phyloP scores from a whole-genome alignment of 2,329 filamentous ascomycete species.

The Colletotrichum salicis region DNA sequence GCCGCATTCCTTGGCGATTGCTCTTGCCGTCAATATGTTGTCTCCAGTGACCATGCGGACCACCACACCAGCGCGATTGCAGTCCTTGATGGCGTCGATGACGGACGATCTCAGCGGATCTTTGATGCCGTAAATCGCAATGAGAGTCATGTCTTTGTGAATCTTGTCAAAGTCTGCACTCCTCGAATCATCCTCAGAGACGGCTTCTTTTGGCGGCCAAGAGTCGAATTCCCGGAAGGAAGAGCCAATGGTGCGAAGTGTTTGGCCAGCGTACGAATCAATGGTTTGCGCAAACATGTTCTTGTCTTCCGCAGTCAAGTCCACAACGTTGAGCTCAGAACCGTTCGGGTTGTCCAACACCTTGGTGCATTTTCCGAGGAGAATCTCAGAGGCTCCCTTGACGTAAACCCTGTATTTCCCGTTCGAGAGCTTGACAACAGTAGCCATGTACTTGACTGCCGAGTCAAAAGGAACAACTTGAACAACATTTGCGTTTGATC shows the following conservation, averaged over 20 bases:
- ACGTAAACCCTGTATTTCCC: slow-evolving; percentile 67
- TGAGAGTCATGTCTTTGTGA: slow-evolving; percentile 48
- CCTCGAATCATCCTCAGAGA: slow-evolving; percentile 62
- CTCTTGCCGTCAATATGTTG: slow-evolving; percentile 56
- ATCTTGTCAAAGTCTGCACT: slow-evolving; percentile 65
- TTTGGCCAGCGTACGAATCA: slow-evolving; percentile 49
- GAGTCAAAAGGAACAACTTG: slow-evolving; percentile 53
- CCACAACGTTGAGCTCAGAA: neutral
- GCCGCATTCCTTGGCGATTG: slow-evolving; percentile 55
- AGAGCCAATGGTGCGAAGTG: slow-evolving; percentile 53
- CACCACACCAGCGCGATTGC: slow-evolving; percentile 72
- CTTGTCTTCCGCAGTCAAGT: slow-evolving; percentile 31
- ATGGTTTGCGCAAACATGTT: slow-evolving; percentile 45
- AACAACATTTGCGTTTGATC: slow-evolving; percentile 64
- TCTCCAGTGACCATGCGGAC: slow-evolving; percentile 72
- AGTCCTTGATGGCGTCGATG: slow-evolving; percentile 69
- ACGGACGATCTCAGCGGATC: slow-evolving; percentile 74
- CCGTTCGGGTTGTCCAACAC: slow-evolving; percentile 39
- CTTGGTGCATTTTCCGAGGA: slow-evolving; percentile 54
- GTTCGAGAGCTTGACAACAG: slow-evolving; percentile 66
- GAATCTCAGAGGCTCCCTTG: slow-evolving; percentile 63
- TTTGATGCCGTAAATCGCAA: slow-evolving; percentile 70
- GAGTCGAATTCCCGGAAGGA: slow-evolving; percentile 59
- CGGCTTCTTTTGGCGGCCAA: slow-evolving; percentile 67
- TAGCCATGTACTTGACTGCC: slow-evolving; percentile 74